Base-by-base conservation (phyloP, 352 stramenopile genomes). In the Phytophthora parvispora region DNA sequence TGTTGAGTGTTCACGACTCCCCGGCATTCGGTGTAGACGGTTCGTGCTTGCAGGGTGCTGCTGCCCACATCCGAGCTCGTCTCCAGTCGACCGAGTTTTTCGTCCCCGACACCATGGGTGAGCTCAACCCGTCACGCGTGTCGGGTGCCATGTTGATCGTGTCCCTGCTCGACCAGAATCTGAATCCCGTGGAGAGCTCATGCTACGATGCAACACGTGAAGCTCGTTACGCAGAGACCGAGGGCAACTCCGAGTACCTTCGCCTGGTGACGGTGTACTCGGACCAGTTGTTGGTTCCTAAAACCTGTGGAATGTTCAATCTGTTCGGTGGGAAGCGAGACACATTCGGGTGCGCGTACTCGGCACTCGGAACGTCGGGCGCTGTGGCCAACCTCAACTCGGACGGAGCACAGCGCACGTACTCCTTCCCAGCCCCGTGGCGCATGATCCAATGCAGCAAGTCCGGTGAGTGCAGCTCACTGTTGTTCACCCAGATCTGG, bases 401-500 rank as follows among this genome's bases (percentile, higher is more conserved):
- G 25, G 67, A 77, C 22, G 69, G 51, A 62, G 18, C 22, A 1
- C 40, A 73, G 27, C 65, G 54, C 6, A 62, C 52, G 8, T 57
- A 73, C 32, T 80, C 75, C 18, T 80, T 67, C 16, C 75, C 71
- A 62, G 75, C 75, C 8, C 75, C 75, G 8, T 83, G 75, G 75
- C 52, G 67, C 1, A 83, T 83, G 75, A 78, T 80, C 42, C 75
- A 83, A 48, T 83, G 75, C 29, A 80, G 62, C 22, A 55, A 69
- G 43, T 67, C 75, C 3, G 75, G 75, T 9, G 71, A 79, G 6
- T 83, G 75, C 49, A 83, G 75, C 36, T 81, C 75, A 0, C 48
- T 83, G 13, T 24, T 81, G 40, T 83, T 83, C 50, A 70, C 75
- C 3, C 75, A 83, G 45, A 36, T 83, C 16, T 83, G 75, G 72